Conservation (phyloP, 1,139 yeast genomes). For the Pichia sp. region DNA sequence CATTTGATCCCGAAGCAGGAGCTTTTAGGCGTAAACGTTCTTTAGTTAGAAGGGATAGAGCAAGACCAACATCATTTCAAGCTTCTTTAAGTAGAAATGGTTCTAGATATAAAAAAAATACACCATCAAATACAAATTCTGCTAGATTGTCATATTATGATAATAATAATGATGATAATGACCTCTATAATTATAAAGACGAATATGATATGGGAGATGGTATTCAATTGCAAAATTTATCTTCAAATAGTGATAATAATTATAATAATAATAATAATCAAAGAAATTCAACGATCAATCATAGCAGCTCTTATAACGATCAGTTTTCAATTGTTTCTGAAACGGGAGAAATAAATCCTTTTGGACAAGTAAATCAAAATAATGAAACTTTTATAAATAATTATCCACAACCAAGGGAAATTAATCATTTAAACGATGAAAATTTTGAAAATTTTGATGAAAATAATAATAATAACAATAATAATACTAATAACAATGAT, state of each 20-base stretch:
- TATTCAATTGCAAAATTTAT: slow-evolving; percentile 13
- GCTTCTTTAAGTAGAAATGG: slow-evolving; percentile 4
- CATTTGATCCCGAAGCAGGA: slow-evolving; percentile 41
- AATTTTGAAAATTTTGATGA: not conserved
- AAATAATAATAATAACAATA: not conserved
- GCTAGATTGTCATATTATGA: slow-evolving; percentile 5
- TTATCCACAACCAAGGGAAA: slow-evolving; percentile 26
- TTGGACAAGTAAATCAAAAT: not conserved
- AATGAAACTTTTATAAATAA: not conserved
- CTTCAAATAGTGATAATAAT: not conserved
- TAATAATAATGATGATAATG: not conserved
- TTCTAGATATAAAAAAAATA: slow-evolving; percentile 4
- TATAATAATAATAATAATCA: not conserved
- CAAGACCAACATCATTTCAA: slow-evolving; percentile 21
- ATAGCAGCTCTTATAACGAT: not conserved
- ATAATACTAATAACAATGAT: too few species aligned
- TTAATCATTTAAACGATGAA: slow-evolving; percentile 46
- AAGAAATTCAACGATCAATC: not conserved
- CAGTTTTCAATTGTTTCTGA: slow-evolving; percentile 2
- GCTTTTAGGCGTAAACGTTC: slow-evolving; percentile 42
- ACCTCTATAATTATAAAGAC: not conserved
- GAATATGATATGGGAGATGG: slow-evolving; percentile 1
- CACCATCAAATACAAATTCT: slow-evolving; percentile 4
- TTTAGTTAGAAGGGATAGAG: slow-evolving; percentile 46
- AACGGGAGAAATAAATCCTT: slow-evolving; percentile 1